These are phyloP conservation scores for Huiozyma naganishii DNA, from an alignment of 805 yeast species.

Conservation along the genomic window DNA sequence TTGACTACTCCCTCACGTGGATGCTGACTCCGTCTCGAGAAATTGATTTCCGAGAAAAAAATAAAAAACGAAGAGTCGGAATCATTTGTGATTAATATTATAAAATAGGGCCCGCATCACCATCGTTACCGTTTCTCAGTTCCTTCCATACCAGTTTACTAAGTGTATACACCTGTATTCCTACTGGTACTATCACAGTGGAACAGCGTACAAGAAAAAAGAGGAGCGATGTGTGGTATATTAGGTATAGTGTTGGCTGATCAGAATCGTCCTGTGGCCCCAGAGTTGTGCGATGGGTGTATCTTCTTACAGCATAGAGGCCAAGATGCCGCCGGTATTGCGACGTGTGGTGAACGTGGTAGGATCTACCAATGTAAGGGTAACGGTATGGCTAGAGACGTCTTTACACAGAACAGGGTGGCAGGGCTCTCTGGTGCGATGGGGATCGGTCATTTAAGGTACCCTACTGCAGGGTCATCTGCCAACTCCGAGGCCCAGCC, in stretches of 20 bases:
- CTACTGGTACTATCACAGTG: no score
- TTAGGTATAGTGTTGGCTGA: conserved; percentile 79
- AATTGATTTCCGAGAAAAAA: no score
- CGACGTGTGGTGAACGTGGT: conserved; percentile 89
- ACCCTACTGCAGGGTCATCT: conserved; percentile 95
- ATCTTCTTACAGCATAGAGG: conserved; percentile 94
- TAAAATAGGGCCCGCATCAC: no score
- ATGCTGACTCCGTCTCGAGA: no score
- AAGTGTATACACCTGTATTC: no score
- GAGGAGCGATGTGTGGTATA: conserved; percentile 79
- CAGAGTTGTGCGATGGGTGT: conserved; percentile 87
- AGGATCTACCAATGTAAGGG: conserved; percentile 96
- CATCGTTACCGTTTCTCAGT: no score
- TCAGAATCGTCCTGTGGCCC: conserved; percentile 61
- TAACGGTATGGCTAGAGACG: conserved; percentile 97
- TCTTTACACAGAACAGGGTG: conserved; percentile 78
- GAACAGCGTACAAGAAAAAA: no score
- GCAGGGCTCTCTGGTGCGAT: conserved; percentile 75
- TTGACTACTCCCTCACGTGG: no score
- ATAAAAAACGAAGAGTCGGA: no score
- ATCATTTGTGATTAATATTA: no score
- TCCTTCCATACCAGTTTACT: no score
- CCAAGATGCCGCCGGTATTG: conserved; percentile 99
- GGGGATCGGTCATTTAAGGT: conserved; percentile 92
- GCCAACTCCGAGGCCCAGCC: conserved; percentile 98